A percentile compares a stretch with the other conserved stretches of the same genome.
phyloP scores from a whole-genome alignment of 495 filamentous ascomycete genomes.

The Daldinia decipiens region DNA sequence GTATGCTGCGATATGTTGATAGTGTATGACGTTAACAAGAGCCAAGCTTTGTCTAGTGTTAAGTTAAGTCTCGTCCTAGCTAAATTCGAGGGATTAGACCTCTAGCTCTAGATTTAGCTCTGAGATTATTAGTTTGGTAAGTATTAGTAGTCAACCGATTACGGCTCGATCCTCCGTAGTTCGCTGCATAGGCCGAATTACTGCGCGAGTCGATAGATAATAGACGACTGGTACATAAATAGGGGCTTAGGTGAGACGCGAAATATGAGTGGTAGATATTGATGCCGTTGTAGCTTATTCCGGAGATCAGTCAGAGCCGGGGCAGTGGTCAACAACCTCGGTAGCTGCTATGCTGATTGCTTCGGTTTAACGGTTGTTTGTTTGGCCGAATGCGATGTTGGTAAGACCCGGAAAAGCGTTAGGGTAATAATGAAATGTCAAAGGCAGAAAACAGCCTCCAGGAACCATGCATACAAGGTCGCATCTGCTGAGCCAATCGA shows the following conservation, averaged over 20 bases:
- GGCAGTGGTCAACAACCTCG: constrained; percentile 20
- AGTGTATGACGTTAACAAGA: background rate
- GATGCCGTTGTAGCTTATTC: constrained; percentile 8
- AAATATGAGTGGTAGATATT: background rate
- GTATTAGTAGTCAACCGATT: constrained; percentile 8
- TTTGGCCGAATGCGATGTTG: constrained; percentile 37
- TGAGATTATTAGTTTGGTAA: constrained; percentile 4
- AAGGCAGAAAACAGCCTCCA: constrained; percentile 18
- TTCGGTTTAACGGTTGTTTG: constrained; percentile 43
- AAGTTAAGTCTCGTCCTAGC: background rate
- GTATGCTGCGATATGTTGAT: background rate
- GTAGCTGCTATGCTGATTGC: constrained; percentile 20
- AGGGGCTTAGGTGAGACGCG: constrained; percentile 1
- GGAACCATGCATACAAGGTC: constrained; percentile 43
- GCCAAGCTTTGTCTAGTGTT: constrained; percentile 11
- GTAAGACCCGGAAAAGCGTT: constrained; percentile 22
- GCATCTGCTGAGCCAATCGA: constrained; percentile 31
- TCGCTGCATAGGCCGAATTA: background rate
- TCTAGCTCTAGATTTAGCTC: constrained; percentile 3
- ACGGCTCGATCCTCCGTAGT: background rate
- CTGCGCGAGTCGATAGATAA: background rate
- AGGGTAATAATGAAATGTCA: constrained; percentile 18
- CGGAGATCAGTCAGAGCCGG: constrained; percentile 21
- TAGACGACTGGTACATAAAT: constrained; percentile 1
- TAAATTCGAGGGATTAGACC: background rate